Percentiles rank a stretch among this genome's conserved stretches.
These are phyloP conservation scores for Curvularia sp. DNA, from an alignment of 2,329 filamentous ascomycete species.

Conservation along the genomic window DNA sequence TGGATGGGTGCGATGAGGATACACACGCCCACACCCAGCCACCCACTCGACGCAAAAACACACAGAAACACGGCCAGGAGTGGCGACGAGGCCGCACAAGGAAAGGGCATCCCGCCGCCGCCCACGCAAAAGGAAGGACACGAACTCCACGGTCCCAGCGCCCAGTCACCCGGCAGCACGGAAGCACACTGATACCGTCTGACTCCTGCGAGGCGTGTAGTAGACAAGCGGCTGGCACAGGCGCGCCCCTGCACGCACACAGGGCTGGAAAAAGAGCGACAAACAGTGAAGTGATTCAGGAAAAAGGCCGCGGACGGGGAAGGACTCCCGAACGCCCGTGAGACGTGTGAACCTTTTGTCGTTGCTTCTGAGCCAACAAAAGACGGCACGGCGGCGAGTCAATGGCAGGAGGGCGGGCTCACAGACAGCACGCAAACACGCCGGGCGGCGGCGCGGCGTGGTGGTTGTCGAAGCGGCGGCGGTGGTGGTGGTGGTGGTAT, in stretches of 20 bases:
- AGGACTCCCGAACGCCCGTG: conserved; percentile 38
- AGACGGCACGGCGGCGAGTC: conserved; percentile 31
- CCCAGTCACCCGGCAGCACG: conserved; percentile 41
- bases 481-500: not conserved
- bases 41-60: no score
- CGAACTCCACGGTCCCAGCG: conserved; percentile 33
- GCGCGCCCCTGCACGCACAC: conserved; percentile 9
- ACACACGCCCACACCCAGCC: not conserved
- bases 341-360: conserved; percentile 32
- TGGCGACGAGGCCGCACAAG: not conserved
- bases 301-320: conserved; percentile 41
- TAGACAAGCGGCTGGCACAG: not conserved
- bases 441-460: not conserved
- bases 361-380: conserved; percentile 40
- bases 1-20: conserved; percentile 3
- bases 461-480: no score
- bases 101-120: not conserved
- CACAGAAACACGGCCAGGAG: not conserved
- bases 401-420: conserved; percentile 16
- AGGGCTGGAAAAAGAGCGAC: conserved; percentile 21
- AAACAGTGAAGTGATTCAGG: conserved; percentile 20
- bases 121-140: conserved; percentile 5
- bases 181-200: conserved; percentile 6
- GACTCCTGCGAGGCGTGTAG: not conserved
- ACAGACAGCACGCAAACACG: not conserved